A percentile compares a stretch with the other conserved stretches of the same genome.
Conservation (phyloP, 2,329 filamentous ascomycete species). For the Fusarium chaquense region DNA sequence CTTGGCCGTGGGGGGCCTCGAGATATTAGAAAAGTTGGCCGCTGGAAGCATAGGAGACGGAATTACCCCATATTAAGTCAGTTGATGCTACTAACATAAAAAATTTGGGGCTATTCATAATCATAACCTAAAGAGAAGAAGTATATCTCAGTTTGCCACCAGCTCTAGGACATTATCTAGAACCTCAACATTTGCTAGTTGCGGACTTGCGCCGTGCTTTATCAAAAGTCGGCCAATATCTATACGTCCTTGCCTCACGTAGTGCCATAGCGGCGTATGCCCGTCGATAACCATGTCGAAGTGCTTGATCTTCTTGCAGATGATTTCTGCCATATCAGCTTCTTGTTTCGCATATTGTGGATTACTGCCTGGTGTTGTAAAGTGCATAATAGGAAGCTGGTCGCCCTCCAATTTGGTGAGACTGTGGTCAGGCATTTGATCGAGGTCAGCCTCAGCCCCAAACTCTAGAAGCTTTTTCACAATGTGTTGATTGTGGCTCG, state of each 20-base stretch:
- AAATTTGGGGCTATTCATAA: too few relatives aligned
- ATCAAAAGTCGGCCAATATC: slow-evolving; percentile 34
- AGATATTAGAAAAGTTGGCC: too few relatives aligned
- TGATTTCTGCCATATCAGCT: slow-evolving; percentile 13
- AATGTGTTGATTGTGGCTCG: slow-evolving; percentile 11
- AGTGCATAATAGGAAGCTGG: slow-evolving; percentile 32
- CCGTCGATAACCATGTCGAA: slow-evolving; percentile 21
- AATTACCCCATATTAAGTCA: too few relatives aligned
- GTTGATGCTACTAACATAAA: too few relatives aligned
- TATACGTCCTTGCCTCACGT: slow-evolving; percentile 18
- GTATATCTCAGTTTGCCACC: slow-evolving; percentile 1
- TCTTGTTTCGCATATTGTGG: slow-evolving; percentile 19
- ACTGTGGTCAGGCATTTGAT: slow-evolving; percentile 8
- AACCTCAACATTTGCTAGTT: slow-evolving; percentile 30
- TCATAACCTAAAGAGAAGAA: too few relatives aligned
- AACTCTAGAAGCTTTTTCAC: slow-evolving; percentile 20
- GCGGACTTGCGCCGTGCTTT: slow-evolving; percentile 24
- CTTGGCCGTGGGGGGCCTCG: not conserved
- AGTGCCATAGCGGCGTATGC: slow-evolving; percentile 32
- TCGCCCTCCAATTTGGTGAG: not conserved
- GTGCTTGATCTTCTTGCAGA: slow-evolving; percentile 27
- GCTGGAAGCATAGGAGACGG: too few relatives aligned
- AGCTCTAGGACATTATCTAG: slow-evolving; percentile 14
- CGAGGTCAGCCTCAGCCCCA: slow-evolving; percentile 35
- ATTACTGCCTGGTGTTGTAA: slow-evolving; percentile 22